Conservation (phyloP, 2,329 filamentous ascomycete genomes). For the Neofusicoccum umdonicola region DNA sequence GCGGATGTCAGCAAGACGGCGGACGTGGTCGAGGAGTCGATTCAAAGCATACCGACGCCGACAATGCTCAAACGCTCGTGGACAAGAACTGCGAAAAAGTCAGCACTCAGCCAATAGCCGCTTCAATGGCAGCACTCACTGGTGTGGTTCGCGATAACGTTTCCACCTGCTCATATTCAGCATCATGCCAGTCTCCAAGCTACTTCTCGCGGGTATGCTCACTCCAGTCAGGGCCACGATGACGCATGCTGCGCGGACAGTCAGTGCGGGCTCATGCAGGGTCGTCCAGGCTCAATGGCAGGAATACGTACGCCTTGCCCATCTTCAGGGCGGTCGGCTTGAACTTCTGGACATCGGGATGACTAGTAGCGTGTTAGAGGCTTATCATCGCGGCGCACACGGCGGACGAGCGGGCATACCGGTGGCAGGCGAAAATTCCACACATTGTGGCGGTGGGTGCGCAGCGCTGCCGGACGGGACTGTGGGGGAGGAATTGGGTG, state of each 20-base stretch:
- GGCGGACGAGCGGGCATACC: slow-evolving; percentile 50
- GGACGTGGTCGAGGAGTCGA: neutral
- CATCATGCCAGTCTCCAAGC: slow-evolving; percentile 25
- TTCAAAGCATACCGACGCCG: slow-evolving; percentile 71
- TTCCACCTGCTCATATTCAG: slow-evolving; percentile 66
- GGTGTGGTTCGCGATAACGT: slow-evolving; percentile 83
- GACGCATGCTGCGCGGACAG: slow-evolving; percentile 68
- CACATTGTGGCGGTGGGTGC: slow-evolving; percentile 65
- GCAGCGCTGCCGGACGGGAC: neutral
- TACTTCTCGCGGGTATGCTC: slow-evolving; percentile 46
- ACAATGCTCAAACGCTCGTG: slow-evolving; percentile 98
- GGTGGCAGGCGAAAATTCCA: slow-evolving; percentile 94
- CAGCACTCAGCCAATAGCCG: slow-evolving; percentile 20
- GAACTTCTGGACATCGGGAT: slow-evolving; percentile 94
- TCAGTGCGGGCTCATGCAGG: slow-evolving; percentile 25
- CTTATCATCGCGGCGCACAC: slow-evolving; percentile 27
- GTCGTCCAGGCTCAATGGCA: neutral
- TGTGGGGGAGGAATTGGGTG: slow-evolving; percentile 10
- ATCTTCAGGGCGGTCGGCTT: slow-evolving; percentile 92
- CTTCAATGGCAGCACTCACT: slow-evolving; percentile 53
- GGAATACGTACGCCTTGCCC: slow-evolving; percentile 77
- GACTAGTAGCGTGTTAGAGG: slow-evolving; percentile 47
- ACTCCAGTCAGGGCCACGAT: slow-evolving; percentile 99
- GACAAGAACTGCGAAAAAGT: slow-evolving; percentile 64
- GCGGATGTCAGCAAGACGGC: slow-evolving; percentile 22